These are phyloP conservation scores for Nannochloropsis salina DNA, from an alignment of 108 stramenopile species.

Conservation along the genomic window DNA sequence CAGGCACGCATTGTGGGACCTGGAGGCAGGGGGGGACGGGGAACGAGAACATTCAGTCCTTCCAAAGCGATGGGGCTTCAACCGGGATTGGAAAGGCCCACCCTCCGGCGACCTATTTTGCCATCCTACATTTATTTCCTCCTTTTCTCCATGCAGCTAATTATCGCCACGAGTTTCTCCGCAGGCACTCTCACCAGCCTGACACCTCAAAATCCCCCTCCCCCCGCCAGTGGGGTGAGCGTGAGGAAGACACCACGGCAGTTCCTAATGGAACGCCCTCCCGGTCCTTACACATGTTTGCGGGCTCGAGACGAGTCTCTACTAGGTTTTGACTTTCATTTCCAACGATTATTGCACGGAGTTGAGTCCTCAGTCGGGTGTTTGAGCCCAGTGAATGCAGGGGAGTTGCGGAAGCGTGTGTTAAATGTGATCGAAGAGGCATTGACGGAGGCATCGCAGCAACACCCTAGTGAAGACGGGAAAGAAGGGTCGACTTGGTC, in stretches of 20 bases:
- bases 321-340: conserved; percentile 15
- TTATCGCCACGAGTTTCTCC: neutral
- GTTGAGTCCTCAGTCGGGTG: neutral
- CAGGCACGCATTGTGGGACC: too few relatives aligned
- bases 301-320: neutral
- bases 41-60: neutral
- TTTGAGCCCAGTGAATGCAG: neutral
- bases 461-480: too few relatives aligned
- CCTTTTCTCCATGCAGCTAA: neutral
- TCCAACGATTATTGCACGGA: neutral
- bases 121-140: neutral
- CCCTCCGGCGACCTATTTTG: neutral
- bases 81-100: neutral
- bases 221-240: neutral
- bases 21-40: neutral
- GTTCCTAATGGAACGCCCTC: conserved; percentile 5
- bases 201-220: neutral
- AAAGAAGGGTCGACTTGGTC: neutral
- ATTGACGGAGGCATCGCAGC: neutral
- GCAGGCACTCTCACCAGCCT: neutral
- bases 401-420: neutral
- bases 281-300: neutral
- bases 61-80: conserved; percentile 1
- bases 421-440: neutral
- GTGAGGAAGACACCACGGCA: neutral